phyloP scores from a whole-genome alignment of 345 rosid genomes.

The Populus pruinosa region DNA sequence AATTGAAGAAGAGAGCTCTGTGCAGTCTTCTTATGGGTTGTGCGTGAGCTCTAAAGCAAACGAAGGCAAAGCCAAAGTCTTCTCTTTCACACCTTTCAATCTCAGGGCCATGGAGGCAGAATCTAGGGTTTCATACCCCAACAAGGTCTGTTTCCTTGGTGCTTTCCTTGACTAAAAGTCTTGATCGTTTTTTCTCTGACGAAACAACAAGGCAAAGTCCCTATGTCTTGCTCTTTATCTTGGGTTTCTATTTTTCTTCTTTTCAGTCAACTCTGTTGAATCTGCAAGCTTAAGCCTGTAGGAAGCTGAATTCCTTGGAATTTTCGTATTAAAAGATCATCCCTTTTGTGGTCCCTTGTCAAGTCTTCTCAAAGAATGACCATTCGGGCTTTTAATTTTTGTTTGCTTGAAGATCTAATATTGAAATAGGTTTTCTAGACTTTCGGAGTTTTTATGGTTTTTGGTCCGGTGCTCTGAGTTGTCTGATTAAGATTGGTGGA shows the following conservation, averaged over 20 bases:
- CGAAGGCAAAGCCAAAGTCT: conserved; percentile 49
- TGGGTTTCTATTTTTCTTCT: conserved; percentile 4
- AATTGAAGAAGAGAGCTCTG: conserved; percentile 35
- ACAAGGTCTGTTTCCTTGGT: conserved; percentile 39
- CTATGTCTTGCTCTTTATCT: conserved; percentile 1
- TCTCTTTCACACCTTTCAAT: conserved; percentile 73
- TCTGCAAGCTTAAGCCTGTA: background rate
- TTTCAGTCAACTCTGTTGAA: background rate
- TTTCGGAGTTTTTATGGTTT: conserved; percentile 19
- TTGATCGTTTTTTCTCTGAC: conserved; percentile 8
- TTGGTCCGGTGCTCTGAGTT: conserved; percentile 16
- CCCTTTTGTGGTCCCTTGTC: conserved; percentile 1
- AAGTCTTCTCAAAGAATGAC: conserved; percentile 26
- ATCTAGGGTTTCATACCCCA: conserved; percentile 55
- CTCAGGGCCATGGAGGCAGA: conserved; percentile 41
- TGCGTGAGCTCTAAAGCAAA: conserved; percentile 43
- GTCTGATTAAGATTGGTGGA: conserved; percentile 28
- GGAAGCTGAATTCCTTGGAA: conserved; percentile 7
- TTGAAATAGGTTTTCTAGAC: background rate
- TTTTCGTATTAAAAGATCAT: conserved; percentile 12
- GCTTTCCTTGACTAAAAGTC: conserved; percentile 4
- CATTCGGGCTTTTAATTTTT: conserved; percentile 18
- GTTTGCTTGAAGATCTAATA: conserved; percentile 14
- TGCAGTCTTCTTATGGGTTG: conserved; percentile 29
- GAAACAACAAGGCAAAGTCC: background rate